Evolutionary conservation across 495 filamentous ascomycete genomes (phyloP).

Genomic region (Neurospora sp.): DNA sequence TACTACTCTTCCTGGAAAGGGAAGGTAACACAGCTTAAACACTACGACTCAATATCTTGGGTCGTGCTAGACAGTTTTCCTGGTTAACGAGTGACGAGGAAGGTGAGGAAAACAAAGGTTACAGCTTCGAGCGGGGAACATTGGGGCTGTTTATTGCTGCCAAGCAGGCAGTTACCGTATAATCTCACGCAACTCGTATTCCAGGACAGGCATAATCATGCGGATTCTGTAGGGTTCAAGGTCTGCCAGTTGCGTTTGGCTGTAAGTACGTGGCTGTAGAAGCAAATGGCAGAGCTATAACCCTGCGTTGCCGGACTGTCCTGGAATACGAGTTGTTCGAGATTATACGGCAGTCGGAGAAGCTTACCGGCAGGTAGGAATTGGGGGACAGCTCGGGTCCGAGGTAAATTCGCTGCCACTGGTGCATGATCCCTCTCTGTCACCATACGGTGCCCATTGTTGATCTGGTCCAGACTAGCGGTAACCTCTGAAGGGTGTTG

Average conservation of each 20-base stretch:
- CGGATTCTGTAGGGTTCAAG: not conserved
- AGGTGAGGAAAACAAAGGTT: not conserved
- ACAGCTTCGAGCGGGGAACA: not conserved
- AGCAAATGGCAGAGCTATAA: not conserved
- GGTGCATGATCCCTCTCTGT: not conserved
- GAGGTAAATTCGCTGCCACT: not conserved
- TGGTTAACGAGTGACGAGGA: not conserved
- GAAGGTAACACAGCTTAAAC: not conserved
- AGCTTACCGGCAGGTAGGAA: not conserved
- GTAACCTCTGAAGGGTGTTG: not conserved
- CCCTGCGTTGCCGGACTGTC: not conserved
- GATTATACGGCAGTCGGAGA: not conserved
- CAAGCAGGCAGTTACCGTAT: not conserved
- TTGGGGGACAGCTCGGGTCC: not conserved
- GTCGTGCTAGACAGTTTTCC: not conserved
- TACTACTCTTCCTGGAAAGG: not conserved
- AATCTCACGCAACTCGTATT: not conserved
- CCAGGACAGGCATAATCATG: not conserved
- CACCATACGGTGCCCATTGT: not conserved
- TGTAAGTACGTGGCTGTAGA: not conserved
- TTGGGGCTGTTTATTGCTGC: not conserved
- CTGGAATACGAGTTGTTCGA: not conserved
- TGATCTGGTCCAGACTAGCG: not conserved
- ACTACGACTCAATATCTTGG: not conserved
- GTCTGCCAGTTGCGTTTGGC: not conserved